Conservation (phyloP, 345 rosid genomes). For the Bruguiera sexangula region DNA sequence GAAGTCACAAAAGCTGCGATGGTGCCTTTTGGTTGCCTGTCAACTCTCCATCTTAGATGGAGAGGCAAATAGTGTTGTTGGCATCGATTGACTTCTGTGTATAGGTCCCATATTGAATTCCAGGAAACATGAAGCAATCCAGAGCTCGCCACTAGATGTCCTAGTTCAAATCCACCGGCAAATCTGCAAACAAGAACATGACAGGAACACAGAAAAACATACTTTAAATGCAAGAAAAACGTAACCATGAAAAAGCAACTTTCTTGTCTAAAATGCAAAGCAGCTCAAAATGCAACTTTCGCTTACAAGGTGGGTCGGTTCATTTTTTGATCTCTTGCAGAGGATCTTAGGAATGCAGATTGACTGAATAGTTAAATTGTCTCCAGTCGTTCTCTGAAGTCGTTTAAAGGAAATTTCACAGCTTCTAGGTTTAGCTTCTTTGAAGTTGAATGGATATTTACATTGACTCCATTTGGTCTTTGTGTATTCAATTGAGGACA, state of each 20-base stretch:
- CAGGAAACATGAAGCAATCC: slow-evolving; percentile 43
- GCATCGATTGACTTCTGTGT: slow-evolving; percentile 8
- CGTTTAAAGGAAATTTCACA: no score
- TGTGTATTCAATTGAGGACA: not conserved
- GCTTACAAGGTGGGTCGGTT: not conserved
- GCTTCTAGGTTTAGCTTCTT: no score
- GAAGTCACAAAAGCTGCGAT: slow-evolving; percentile 46
- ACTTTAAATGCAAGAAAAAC: no score
- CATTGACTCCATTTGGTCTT: no score
- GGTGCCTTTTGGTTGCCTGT: slow-evolving; percentile 5
- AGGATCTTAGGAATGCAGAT: not conserved
- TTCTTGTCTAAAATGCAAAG: no score
- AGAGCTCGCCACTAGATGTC: slow-evolving; percentile 46
- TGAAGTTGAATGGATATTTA: no score
- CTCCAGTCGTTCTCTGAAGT: no score
- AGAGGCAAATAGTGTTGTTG: slow-evolving; percentile 7
- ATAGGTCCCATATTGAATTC: slow-evolving; percentile 30
- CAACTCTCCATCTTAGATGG: slow-evolving; percentile 17
- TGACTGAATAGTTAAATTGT: not conserved
- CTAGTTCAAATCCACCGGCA: slow-evolving; percentile 38
- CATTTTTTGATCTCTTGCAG: not conserved
- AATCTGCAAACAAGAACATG: slow-evolving; percentile 24
- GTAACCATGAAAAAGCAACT: no score
- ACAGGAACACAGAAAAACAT: no score
- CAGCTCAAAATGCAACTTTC: not conserved